Evolutionary conservation across 495 filamentous ascomycete genomes (phyloP), one percentile per base, ranked within the genome.

Genomic region (Geoglossum glabrum): DNA sequence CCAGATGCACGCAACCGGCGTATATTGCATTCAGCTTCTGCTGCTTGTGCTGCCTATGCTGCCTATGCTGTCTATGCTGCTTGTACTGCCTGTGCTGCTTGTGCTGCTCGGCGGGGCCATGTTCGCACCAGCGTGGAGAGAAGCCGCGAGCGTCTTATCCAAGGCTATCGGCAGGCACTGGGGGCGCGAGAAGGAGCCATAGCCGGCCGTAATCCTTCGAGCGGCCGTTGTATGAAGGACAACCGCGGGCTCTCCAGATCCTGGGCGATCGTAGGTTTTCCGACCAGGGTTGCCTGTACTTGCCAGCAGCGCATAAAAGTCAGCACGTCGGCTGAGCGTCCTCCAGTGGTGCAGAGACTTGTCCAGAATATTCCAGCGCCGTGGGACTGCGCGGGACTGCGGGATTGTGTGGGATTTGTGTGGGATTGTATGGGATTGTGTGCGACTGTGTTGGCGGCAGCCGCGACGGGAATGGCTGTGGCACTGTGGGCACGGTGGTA

Each of bases 1-100:
- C 30, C 19, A 28, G 17, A 27, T 52, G 49, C 49, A 28, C 25
- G 49, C 25, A 52, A 27, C 49, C 49, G 49, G 49, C 21, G 54
- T 45, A 55, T 38, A 56, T 33, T 56, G 33, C 33, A 45, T 56
- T 56, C 54, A 56, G 54, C 54, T 56, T 56, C 30, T 38, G 54
- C 54, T 31, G 25, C 54, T 31, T n/a, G n/a, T n/a, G n/a, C n/a
- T n/a, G n/a, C n/a, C n/a, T n/a, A n/a, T n/a, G n/a, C n/a, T n/a
- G n/a, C n/a, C n/a, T n/a, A n/a, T n/a, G n/a, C n/a, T n/a, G n/a
- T n/a, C n/a, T n/a, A n/a, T n/a, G n/a, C n/a, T n/a, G n/a, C n/a
- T n/a, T n/a, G n/a, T n/a, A n/a, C n/a, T n/a, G n/a, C n/a, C n/a
- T n/a, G n/a, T n/a, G n/a, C n/a, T n/a, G n/a, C n/a, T n/a, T n/a